These are phyloP conservation scores for Lentinula sp. DNA, from an alignment of 768 basidiomycete species.

Conservation along the genomic window DNA sequence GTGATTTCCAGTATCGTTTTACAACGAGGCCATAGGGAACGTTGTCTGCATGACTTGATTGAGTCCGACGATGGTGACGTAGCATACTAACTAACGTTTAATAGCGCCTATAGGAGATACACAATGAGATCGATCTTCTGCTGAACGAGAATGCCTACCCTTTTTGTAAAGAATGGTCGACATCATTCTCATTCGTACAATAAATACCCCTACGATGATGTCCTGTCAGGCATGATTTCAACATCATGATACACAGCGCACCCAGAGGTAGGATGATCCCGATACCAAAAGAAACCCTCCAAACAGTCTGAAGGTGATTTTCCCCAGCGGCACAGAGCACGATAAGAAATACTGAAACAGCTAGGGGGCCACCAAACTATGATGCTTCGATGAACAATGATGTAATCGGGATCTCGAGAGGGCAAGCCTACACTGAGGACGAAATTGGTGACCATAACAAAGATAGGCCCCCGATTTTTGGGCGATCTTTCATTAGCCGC, in stretches of 20 bases:
- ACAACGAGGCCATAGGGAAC: conserved; percentile 60
- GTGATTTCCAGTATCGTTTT: conserved; percentile 58
- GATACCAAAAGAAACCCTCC: conserved; percentile 63
- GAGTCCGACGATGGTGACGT: background rate
- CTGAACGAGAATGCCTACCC: conserved; percentile 14
- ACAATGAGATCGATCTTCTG: background rate
- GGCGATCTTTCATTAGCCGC: conserved; percentile 63
- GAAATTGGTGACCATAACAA: conserved; percentile 74
- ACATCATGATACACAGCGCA: background rate
- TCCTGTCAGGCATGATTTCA: background rate
- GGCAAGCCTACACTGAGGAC: conserved; percentile 48
- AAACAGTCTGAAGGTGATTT: conserved; percentile 55
- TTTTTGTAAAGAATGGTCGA: conserved; percentile 58
- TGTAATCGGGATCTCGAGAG: background rate
- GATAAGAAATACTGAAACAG: conserved; percentile 61
- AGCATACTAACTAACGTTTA: conserved; percentile 35
- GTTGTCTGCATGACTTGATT: background rate
- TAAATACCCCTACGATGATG: conserved; percentile 41
- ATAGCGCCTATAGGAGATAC: conserved; percentile 33
- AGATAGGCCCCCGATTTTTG: conserved; percentile 57
- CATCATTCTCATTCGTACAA: conserved; percentile 70
- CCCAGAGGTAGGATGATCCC: conserved; percentile 56
- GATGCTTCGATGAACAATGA: background rate
- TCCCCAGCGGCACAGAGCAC: conserved; percentile 62
- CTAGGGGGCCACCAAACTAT: conserved; percentile 63